Evolutionary conservation across 352 stramenopile genomes (phyloP).

Genomic region (Hyaloperonospora brassicae): DNA sequence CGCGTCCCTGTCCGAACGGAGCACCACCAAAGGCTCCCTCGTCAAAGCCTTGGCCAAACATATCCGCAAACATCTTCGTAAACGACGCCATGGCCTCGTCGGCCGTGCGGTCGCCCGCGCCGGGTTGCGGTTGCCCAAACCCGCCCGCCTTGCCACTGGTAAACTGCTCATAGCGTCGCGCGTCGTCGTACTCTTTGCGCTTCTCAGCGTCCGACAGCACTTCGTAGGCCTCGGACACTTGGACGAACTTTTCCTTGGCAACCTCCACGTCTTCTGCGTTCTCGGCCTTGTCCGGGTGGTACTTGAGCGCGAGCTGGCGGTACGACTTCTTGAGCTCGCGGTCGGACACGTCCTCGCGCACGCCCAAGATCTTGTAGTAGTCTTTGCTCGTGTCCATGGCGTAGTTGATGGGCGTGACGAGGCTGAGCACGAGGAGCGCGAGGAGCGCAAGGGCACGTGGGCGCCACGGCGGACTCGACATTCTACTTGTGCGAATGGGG

Average conservation of each 20-base stretch:
- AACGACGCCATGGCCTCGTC: conserved; percentile 66
- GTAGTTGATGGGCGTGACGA: conserved; percentile 7
- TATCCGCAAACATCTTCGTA: conserved; percentile 85
- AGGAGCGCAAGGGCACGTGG: conserved; percentile 9
- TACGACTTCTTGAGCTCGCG: conserved; percentile 84
- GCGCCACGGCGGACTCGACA: too few species aligned
- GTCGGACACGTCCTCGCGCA: conserved; percentile 62
- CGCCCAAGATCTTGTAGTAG: conserved; percentile 79
- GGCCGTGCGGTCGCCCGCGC: conserved; percentile 15
- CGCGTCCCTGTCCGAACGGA: too few species aligned
- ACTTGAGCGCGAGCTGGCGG: conserved; percentile 83
- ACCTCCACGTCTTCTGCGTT: conserved; percentile 75
- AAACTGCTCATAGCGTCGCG: conserved; percentile 27
- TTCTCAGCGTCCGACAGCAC: conserved; percentile 88
- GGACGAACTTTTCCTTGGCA: conserved; percentile 88
- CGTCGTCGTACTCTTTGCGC: conserved; percentile 86
- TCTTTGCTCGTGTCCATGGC: conserved; percentile 67
- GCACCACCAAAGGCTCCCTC: conserved; percentile 3
- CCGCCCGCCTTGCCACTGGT: conserved; percentile 11
- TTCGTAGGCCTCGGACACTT: conserved; percentile 89
- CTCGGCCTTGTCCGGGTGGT: conserved; percentile 83
- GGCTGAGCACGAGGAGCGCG: conserved; percentile 13
- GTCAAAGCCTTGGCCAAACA: conserved; percentile 67
- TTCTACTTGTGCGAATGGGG: too few species aligned
- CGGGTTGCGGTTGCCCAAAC: background rate